Base-by-base conservation (phyloP, 352 stramenopile species). In the Pythium pectinolyticum region DNA sequence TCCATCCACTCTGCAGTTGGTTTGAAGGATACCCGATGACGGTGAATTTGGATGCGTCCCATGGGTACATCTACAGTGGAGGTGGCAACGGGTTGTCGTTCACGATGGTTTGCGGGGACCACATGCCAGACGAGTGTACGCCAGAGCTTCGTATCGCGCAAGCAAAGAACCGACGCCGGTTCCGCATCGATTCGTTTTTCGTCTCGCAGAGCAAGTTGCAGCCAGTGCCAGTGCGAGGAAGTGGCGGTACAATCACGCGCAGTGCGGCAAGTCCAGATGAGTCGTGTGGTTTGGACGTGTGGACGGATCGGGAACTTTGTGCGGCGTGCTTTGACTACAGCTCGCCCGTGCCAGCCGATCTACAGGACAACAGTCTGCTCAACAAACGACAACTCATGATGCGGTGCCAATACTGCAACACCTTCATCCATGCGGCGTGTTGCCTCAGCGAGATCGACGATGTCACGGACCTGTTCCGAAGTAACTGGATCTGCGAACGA, bases 1-100 rank as follows among this genome's bases (percentile, higher is more conserved):
- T 91, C 27, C 89, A 97, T 61, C 81, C 89, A 20, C 69, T 96
- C 28, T 97, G 89, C 28, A 85, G 77, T 0, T 97, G 89, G 89
- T 97, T 83, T 61, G 82, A 88, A 25, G 89, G 89, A 8, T 67
- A 88, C 9, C 74, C 82, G 6, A 92, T 96, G 85, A 86, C 70
- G 2, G 76, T 90, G 47, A 71, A 65, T 1, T 64, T 85, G 15
- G 46, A 69, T 28, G 6, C 47, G 14, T 68, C 78, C 15, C 69
- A 75, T 20, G 67, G 82, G 27, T 90, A 82, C 31, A 57, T 94
- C 19, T 94, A 94, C 59, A 75, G 69, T 19, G 87, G 85, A 17
- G 87, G 87, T 10, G 87, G 87, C 20, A 74, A 81, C 46, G 87
- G 87, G 2, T 67, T 96, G 25, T 62, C 75, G 11, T 96, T 94